Evolutionary conservation across 352 stramenopile species (phyloP), one percentile per base, ranked within the genome.

Genomic region (Phytophthora citricola): DNA sequence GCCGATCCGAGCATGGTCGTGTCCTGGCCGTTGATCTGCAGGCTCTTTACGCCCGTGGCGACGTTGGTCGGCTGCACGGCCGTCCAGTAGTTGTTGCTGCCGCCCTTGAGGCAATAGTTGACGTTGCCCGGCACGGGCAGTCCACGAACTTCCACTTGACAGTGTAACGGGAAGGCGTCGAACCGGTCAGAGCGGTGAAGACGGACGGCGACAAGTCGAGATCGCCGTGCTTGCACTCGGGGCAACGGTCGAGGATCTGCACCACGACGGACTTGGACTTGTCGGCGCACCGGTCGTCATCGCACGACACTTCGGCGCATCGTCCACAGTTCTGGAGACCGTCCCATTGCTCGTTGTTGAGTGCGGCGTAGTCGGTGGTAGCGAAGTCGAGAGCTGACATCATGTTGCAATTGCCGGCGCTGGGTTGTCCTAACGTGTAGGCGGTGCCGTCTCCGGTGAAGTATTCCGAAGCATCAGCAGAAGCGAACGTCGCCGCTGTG

Each of bases 281-380:
- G 61, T 85, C 71, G 11, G 63, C 32, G 41, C 85, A 93, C 0
- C 74, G 67, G n/a, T 71, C 27, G 59, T 93, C 85, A 15, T 44
- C 62, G 50, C 83, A 92, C 36, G 72, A 78, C 8, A 92, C 83
- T 39, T 90, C 70, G 36, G 80, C 85, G 47, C 85, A 93, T 15
- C 83, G 83, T 7, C 83, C 83, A 51, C 85, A 91, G 69, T 90
- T 79, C 40, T 69, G 59, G 6, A 79, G 76, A 24, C 65, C 63
- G 58, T 81, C 59, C 82, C 83, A 93, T 69, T 93, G 85, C 5
- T 78, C 65, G 66, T 83, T 69, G 59, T 91, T 93, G 29, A 93
- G 57, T 5, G 84, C 84, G n/a, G 78, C 84, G 58, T 93, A 90
- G 71, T 89, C 79, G 22, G 61, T 75, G n/a, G 48, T 64, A 20